Conservation (phyloP, 805 yeast species). For the Schizosaccharomyces osmophilus region DNA sequence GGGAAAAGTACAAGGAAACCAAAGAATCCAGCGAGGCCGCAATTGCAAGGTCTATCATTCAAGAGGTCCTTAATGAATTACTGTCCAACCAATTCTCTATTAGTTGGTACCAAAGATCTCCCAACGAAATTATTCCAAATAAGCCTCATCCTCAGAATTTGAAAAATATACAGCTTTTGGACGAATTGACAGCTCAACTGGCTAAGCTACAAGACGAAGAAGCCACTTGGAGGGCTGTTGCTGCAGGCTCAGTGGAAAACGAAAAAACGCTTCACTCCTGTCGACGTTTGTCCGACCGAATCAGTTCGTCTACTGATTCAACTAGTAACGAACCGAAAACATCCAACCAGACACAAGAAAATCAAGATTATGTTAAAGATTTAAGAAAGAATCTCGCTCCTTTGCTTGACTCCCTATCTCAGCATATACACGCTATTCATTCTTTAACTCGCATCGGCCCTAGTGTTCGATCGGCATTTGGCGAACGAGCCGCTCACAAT, state of each 20-base stretch:
- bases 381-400: not conserved
- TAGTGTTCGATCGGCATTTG: not conserved
- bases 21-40: constrained; percentile 2
- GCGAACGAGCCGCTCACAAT: not conserved
- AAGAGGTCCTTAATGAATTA: constrained; percentile 35
- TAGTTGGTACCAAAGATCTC: constrained; percentile 37
- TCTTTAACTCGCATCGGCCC: not conserved
- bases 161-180: constrained; percentile 25
- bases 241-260: not conserved
- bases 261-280: not conserved
- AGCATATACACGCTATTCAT: not conserved
- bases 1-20: constrained; percentile 4
- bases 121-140: constrained; percentile 8
- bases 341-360: too few species aligned
- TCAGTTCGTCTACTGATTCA: too few species aligned
- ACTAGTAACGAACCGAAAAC: too few species aligned
- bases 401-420: not conserved
- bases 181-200: constrained; percentile 12
- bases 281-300: not conserved
- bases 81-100: constrained; percentile 34
- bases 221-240: not conserved
- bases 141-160: constrained; percentile 37
- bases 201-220: not conserved
- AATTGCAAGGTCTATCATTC: constrained; percentile 37
- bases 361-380: too few species aligned